These are phyloP conservation scores for Apiotrichum brassicae DNA, from an alignment of 1,284 basidiomycete species.

Conservation along the genomic window DNA sequence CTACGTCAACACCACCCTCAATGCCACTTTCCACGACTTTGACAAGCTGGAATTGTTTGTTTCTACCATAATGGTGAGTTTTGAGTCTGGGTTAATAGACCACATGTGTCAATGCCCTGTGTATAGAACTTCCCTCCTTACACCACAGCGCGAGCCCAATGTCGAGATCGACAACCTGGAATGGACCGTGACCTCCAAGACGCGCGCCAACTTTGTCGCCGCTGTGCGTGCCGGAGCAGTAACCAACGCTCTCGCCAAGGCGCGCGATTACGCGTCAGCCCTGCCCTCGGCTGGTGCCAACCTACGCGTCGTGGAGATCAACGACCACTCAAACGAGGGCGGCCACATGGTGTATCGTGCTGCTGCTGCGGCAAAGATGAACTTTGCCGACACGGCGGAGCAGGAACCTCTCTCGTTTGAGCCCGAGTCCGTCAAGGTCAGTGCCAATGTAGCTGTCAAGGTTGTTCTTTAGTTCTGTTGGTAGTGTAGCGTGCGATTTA, in stretches of 20 bases:
- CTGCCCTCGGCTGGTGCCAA: background rate
- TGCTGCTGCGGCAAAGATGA: background rate
- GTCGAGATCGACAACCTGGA: background rate
- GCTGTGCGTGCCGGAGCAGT: slow-evolving; percentile 10
- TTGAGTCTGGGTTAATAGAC: too few species aligned
- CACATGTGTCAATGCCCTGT: too few species aligned
- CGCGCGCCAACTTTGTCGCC: background rate
- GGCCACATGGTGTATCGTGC: background rate
- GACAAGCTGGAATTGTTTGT: slow-evolving; percentile 2
- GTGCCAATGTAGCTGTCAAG: background rate
- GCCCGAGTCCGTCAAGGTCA: slow-evolving; percentile 8
- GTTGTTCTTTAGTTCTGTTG: background rate
- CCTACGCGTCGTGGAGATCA: slow-evolving; percentile 3
- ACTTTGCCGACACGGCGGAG: background rate
- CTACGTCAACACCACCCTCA: background rate
- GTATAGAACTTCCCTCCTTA: too few species aligned
- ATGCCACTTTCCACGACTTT: slow-evolving; percentile 15
- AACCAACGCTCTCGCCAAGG: slow-evolving; percentile 10
- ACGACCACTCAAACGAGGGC: slow-evolving; percentile 1
- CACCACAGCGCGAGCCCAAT: background rate
- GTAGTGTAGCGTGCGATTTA: too few species aligned
- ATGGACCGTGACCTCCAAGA: slow-evolving; percentile 3
- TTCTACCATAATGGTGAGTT: background rate
- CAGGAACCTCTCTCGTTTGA: slow-evolving; percentile 2
- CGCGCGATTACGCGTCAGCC: slow-evolving; percentile 8